phyloP scores from a whole-genome alignment of 1,139 yeast species.

The Tardiomyces digboiensis region DNA sequence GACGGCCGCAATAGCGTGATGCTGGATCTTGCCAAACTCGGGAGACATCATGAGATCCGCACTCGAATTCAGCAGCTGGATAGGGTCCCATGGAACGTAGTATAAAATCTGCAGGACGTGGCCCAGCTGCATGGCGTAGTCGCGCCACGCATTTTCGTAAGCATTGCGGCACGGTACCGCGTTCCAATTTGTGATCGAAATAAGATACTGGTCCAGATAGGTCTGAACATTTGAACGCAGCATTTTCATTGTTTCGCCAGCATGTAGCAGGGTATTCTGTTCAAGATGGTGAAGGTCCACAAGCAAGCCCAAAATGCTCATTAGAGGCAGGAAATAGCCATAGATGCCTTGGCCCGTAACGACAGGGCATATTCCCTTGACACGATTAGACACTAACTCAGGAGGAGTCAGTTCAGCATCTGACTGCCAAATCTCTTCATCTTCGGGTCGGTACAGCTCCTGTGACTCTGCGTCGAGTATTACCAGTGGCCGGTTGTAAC shows the following conservation, averaged over 20 bases:
- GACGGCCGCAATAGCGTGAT: conserved; percentile 21
- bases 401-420: conserved; percentile 12
- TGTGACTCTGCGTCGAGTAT: conserved; percentile 28
- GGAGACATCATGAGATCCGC: conserved; percentile 2
- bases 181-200: background rate
- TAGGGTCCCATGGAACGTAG: conserved; percentile 16
- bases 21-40: conserved; percentile 14
- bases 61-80: conserved; percentile 8
- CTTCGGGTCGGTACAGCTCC: conserved; percentile 27
- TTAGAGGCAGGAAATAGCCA: conserved; percentile 16
- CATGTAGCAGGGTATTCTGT: conserved; percentile 9
- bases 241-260: background rate
- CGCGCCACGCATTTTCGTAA: conserved; percentile 9
- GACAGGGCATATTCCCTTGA: background rate
- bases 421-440: conserved; percentile 26
- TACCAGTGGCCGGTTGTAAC: conserved; percentile 28
- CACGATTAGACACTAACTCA: conserved; percentile 14
- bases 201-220: background rate
- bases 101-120: conserved; percentile 13
- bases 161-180: conserved; percentile 1
- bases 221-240: background rate
- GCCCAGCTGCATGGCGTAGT: conserved; percentile 12
- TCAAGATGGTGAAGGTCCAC: conserved; percentile 12
- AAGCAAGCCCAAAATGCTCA: conserved; percentile 15
- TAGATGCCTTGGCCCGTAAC: conserved; percentile 14